Conservation (phyloP, 768 basidiomycete species). For the Pholiota microspora region DNA sequence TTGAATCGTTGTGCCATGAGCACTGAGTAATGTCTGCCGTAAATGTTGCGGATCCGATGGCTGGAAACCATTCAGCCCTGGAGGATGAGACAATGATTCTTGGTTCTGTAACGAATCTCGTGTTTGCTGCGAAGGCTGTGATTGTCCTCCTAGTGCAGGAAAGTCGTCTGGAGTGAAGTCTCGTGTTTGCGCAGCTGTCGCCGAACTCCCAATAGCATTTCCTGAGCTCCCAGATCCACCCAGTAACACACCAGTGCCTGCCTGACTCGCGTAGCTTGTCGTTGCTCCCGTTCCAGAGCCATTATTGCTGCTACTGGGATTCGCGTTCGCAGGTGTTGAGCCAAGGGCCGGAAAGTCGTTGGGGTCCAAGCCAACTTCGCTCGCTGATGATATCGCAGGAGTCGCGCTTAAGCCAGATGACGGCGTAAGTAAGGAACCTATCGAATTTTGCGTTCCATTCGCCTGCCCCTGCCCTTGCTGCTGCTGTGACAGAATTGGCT, state of each 20-base stretch:
- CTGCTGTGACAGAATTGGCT: conserved; percentile 26
- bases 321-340: conserved; percentile 48
- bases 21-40: conserved; percentile 56
- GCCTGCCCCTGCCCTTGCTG: conserved; percentile 55
- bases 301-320: conserved; percentile 35
- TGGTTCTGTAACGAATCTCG: conserved; percentile 32
- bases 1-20: conserved; percentile 37
- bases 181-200: conserved; percentile 43
- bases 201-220: conserved; percentile 34
- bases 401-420: conserved; percentile 49
- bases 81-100: conserved; percentile 59
- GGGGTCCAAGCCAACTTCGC: conserved; percentile 79
- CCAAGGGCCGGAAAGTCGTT: conserved; percentile 90
- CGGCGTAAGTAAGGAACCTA: conserved; percentile 57
- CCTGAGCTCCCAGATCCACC: conserved; percentile 37
- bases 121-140: conserved; percentile 33
- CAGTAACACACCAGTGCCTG: conserved; percentile 60
- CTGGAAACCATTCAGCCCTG: conserved; percentile 73
- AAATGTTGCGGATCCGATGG: conserved; percentile 52
- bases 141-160: conserved; percentile 76
- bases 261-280: conserved; percentile 83
- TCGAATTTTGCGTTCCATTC: conserved; percentile 48
- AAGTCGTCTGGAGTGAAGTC: conserved; percentile 90
- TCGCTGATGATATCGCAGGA: conserved; percentile 62
- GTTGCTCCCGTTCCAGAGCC: conserved; percentile 34